Evolutionary conservation across 352 stramenopile species (phyloP).

Genomic region (Phytophthora multivora): DNA sequence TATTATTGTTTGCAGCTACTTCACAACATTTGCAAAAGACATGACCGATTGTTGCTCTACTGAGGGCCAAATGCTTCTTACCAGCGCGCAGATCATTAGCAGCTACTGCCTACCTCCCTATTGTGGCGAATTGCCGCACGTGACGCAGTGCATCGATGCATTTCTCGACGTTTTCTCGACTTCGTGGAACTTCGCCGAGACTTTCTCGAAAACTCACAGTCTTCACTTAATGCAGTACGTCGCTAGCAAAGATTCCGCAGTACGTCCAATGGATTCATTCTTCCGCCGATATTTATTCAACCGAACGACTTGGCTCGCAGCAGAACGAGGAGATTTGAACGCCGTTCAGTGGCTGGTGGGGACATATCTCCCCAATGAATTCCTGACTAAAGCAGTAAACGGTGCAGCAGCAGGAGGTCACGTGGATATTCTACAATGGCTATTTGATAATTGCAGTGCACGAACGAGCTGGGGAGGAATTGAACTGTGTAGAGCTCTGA

Average conservation of each 20-base stretch:
- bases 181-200: conserved; percentile 14
- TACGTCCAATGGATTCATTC: conserved; percentile 9
- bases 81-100: not conserved
- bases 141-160: conserved; percentile 17
- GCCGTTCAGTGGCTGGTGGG: conserved; percentile 17
- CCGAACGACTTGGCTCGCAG: conserved; percentile 4
- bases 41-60: too few relatives aligned
- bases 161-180: conserved; percentile 16
- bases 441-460: conserved; percentile 9
- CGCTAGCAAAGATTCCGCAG: not conserved
- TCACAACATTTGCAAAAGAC: too few relatives aligned
- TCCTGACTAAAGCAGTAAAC: conserved; percentile 20
- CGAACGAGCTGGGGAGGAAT: conserved; percentile 15
- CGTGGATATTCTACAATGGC: conserved; percentile 16
- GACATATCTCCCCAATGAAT: conserved; percentile 7
- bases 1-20: too few relatives aligned
- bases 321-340: conserved; percentile 13
- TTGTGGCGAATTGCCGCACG: conserved; percentile 8
- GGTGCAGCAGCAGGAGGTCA: conserved; percentile 17
- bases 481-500: conserved; percentile 20
- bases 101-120: not conserved
- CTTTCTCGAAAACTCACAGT: conserved; percentile 11
- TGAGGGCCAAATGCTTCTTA: conserved; percentile 3
- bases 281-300: conserved; percentile 25
- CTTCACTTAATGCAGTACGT: conserved; percentile 19